Evolutionary conservation across 495 filamentous ascomycete species (phyloP).

Genomic region (Rostrohypoxylon terebratum): DNA sequence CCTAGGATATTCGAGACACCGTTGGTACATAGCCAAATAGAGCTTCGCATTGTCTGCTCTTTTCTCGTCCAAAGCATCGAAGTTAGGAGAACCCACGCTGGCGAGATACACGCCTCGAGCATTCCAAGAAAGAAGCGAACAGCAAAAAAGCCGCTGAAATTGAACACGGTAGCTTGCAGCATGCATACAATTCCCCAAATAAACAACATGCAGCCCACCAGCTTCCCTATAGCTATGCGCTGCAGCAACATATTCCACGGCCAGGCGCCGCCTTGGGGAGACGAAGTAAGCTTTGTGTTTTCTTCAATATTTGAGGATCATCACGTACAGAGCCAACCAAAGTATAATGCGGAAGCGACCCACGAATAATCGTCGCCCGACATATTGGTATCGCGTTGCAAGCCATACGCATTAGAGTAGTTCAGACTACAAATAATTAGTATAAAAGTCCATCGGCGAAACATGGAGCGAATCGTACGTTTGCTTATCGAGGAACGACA

Average conservation of each 20-base stretch:
- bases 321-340: conserved; percentile 50
- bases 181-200: conserved; percentile 52
- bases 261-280: conserved; percentile 43
- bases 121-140: conserved; percentile 53
- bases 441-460: conserved; percentile 19
- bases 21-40: conserved; percentile 45
- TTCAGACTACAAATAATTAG: conserved; percentile 30
- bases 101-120: conserved; percentile 51
- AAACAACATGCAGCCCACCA: conserved; percentile 50
- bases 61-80: conserved; percentile 47
- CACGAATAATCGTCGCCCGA: conserved; percentile 51
- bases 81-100: conserved; percentile 49
- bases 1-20: conserved; percentile 43
- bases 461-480: conserved; percentile 40
- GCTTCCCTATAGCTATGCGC: conserved; percentile 48
- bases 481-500: conserved; percentile 51
- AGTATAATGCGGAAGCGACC: conserved; percentile 51
- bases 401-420: conserved; percentile 49
- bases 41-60: conserved; percentile 42
- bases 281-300: conserved; percentile 7
- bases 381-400: conserved; percentile 50
- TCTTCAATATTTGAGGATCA: background rate
- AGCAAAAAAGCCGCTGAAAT: conserved; percentile 49
- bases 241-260: conserved; percentile 52
- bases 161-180: conserved; percentile 47